Conservation (phyloP, 2,329 filamentous ascomycete genomes). For the Zasmidium angulare region DNA sequence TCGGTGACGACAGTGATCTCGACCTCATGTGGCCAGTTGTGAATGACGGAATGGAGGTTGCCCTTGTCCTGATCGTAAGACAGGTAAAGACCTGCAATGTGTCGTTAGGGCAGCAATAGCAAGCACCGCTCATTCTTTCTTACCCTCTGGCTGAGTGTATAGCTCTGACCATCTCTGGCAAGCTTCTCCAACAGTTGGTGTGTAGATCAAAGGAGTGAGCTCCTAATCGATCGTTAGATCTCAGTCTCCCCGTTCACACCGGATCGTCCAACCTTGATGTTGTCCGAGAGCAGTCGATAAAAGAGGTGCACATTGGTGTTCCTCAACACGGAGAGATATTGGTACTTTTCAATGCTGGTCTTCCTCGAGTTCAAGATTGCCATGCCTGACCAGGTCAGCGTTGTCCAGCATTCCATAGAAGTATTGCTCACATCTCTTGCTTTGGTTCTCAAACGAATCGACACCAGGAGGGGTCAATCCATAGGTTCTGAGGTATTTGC, state of each 20-base stretch:
- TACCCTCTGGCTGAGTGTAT: slow-evolving; percentile 88
- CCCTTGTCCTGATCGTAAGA: slow-evolving; percentile 85
- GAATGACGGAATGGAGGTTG: slow-evolving; percentile 81
- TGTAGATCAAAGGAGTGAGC: slow-evolving; percentile 82
- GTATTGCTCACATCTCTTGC: slow-evolving; percentile 47
- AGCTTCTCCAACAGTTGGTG: slow-evolving; percentile 89
- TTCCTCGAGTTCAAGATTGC: slow-evolving; percentile 70
- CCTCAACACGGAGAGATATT: slow-evolving; percentile 76
- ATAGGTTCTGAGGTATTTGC: slow-evolving; percentile 53
- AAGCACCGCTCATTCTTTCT: slow-evolving; percentile 17
- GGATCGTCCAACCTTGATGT: slow-evolving; percentile 53
- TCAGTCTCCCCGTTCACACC: background rate
- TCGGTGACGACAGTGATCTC: slow-evolving; percentile 98
- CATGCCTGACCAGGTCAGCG: slow-evolving; percentile 55
- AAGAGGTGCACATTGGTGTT: slow-evolving; percentile 77
- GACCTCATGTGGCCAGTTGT: slow-evolving; percentile 91
- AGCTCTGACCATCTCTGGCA: slow-evolving; percentile 95
- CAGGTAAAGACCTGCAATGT: slow-evolving; percentile 70
- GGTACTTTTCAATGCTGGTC: slow-evolving; percentile 76
- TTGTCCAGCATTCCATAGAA: background rate
- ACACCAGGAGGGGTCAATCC: slow-evolving; percentile 53
- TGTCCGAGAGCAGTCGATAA: slow-evolving; percentile 76
- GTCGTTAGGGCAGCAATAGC: background rate
- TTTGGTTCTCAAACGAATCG: slow-evolving; percentile 52
- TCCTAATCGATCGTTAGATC: slow-evolving; percentile 50